phyloP scores from a whole-genome alignment of 331 rosid species.

The Malus hybrid region DNA sequence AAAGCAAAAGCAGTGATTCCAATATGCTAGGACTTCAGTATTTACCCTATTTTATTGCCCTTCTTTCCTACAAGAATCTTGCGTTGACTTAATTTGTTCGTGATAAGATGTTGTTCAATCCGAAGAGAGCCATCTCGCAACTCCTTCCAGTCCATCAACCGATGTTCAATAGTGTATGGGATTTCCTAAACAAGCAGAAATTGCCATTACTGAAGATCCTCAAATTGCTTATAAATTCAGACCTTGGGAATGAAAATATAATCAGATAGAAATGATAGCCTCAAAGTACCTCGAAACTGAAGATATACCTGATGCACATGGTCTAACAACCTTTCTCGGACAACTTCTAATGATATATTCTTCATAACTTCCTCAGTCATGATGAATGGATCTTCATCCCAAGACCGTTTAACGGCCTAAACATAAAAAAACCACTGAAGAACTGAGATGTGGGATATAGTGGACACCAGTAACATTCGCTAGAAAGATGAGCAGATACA shows the following conservation, averaged over 20 bases:
- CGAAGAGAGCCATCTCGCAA: constrained; percentile 82
- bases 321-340: constrained; percentile 90
- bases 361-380: constrained; percentile 90
- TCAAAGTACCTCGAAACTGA: background rate
- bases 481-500: background rate
- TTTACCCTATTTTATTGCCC: constrained; percentile 92
- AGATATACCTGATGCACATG: constrained; percentile 81
- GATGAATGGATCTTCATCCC: constrained; percentile 85
- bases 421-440: constrained; percentile 26
- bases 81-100: constrained; percentile 72
- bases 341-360: constrained; percentile 84
- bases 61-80: constrained; percentile 89
- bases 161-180: constrained; percentile 78
- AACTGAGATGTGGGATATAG: background rate
- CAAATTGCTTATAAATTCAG: background rate
- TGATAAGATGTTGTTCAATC: constrained; percentile 82
- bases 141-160: constrained; percentile 87
- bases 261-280: constrained; percentile 1
- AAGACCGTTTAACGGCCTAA: constrained; percentile 83
- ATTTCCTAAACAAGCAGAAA: constrained; percentile 57
- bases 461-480: background rate
- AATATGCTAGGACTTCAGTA: background rate
- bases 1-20: background rate
- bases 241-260: background rate
- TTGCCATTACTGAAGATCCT: constrained; percentile 13